Conservation (phyloP, 768 basidiomycete species). For the Mycena pura region DNA sequence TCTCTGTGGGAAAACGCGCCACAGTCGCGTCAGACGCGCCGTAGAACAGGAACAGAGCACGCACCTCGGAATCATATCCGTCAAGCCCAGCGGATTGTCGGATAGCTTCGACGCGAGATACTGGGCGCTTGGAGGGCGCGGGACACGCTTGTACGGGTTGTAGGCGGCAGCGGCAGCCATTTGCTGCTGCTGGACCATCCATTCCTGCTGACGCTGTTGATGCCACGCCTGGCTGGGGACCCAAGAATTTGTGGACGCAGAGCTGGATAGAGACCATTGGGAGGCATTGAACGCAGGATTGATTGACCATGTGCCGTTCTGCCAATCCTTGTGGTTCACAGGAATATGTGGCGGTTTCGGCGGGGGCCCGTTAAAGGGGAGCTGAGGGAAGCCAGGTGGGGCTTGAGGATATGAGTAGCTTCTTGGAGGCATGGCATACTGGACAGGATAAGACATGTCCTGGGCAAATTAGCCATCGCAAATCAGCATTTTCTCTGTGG, state of each 20-base stretch:
- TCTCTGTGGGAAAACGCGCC: slow-evolving; percentile 32
- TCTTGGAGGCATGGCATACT: slow-evolving; percentile 17
- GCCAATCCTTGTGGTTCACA: slow-evolving; percentile 24
- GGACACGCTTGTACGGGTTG: slow-evolving; percentile 71
- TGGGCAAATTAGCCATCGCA: too few relatives aligned
- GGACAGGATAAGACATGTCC: slow-evolving; percentile 15
- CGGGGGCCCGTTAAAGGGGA: slow-evolving; percentile 24
- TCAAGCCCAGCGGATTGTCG: slow-evolving; percentile 70
- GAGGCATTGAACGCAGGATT: slow-evolving; percentile 49
- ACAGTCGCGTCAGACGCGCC: slow-evolving; percentile 11
- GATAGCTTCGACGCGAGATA: slow-evolving; percentile 66
- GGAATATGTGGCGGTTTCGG: slow-evolving; percentile 23
- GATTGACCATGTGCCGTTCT: slow-evolving; percentile 24
- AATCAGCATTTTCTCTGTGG: slow-evolving; percentile 2
- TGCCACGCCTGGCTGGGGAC: slow-evolving; percentile 49
- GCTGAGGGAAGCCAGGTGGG: slow-evolving; percentile 23
- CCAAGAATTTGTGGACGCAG: slow-evolving; percentile 41
- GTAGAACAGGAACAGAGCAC: slow-evolving; percentile 31
- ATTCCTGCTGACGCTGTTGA: slow-evolving; percentile 36
- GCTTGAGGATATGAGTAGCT: slow-evolving; percentile 16
- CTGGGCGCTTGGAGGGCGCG: slow-evolving; percentile 66
- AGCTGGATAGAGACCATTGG: slow-evolving; percentile 34
- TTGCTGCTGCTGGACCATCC: slow-evolving; percentile 32
- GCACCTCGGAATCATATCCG: slow-evolving; percentile 70
- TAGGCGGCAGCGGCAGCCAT: slow-evolving; percentile 35